phyloP scores from a whole-genome alignment of 2,329 filamentous ascomycete species.

The Beauveria caledonica region DNA sequence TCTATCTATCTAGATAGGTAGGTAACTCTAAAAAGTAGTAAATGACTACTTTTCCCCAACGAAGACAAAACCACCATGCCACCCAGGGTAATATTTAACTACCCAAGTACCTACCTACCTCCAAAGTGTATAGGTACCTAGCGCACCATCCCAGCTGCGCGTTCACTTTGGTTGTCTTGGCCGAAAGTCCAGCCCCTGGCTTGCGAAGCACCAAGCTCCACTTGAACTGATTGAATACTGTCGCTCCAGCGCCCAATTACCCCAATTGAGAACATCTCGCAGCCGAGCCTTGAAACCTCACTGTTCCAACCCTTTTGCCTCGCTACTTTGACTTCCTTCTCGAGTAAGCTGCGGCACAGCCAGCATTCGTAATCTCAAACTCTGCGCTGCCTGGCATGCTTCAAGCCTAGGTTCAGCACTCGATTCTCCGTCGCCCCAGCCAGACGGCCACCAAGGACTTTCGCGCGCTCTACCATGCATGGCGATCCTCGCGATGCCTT shows the following conservation, averaged over 20 bases:
- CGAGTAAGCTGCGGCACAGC: background rate
- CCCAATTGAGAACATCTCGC: background rate
- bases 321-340: background rate
- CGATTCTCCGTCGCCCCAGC: constrained; percentile 1
- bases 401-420: background rate
- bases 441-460: constrained; percentile 6
- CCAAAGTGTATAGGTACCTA: too few relatives aligned
- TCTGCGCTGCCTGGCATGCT: constrained; percentile 2
- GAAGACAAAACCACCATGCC: too few relatives aligned
- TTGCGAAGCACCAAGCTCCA: constrained; percentile 9
- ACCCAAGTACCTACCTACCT: background rate
- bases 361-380: background rate
- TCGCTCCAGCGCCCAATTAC: background rate
- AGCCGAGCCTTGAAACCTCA: background rate
- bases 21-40: too few relatives aligned
- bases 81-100: too few relatives aligned
- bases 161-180: background rate
- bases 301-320: background rate
- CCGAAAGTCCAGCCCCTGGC: constrained; percentile 3
- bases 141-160: background rate
- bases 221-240: background rate
- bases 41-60: too few relatives aligned
- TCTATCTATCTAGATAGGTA: background rate
- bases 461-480: constrained; percentile 25
- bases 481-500: constrained; percentile 43